phyloP scores from a whole-genome alignment of 495 filamentous ascomycete species.

The Mycothermus thermophilus region DNA sequence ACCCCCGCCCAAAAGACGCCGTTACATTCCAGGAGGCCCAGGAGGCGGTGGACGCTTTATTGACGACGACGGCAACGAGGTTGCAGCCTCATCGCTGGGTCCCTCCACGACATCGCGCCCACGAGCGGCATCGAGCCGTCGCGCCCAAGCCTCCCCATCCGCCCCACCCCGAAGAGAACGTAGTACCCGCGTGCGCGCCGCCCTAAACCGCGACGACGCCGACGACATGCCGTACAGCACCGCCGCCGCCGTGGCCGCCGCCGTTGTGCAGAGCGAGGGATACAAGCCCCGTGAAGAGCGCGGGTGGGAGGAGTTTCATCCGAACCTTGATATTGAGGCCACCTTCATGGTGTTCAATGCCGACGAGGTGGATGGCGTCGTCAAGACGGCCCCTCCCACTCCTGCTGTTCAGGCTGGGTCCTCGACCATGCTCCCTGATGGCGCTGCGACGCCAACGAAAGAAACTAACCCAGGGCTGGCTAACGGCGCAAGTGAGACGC shows the following conservation, averaged over 20 bases:
- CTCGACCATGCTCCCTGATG: slow-evolving; percentile 17
- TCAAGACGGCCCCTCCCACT: slow-evolving; percentile 31
- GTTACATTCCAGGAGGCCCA: slow-evolving; percentile 64
- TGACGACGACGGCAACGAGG: slow-evolving; percentile 45
- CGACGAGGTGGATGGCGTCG: slow-evolving; percentile 67
- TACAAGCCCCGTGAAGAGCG: slow-evolving; percentile 96
- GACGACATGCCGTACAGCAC: slow-evolving; percentile 53
- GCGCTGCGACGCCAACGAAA: slow-evolving; percentile 26
- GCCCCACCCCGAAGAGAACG: slow-evolving; percentile 35
- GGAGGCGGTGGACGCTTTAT: slow-evolving; percentile 69
- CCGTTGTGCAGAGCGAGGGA: slow-evolving; percentile 76
- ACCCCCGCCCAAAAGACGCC: slow-evolving; percentile 37
- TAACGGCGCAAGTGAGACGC: slow-evolving; percentile 12
- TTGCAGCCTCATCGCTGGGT: slow-evolving; percentile 21
- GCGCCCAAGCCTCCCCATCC: slow-evolving; percentile 26
- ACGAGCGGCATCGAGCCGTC: slow-evolving; percentile 18
- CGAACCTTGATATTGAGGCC: slow-evolving; percentile 75
- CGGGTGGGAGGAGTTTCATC: slow-evolving; percentile 94
- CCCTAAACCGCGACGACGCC: slow-evolving; percentile 29
- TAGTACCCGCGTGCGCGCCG: slow-evolving; percentile 39
- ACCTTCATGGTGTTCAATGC: slow-evolving; percentile 64
- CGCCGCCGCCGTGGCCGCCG: slow-evolving; percentile 71
- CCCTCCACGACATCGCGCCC: slow-evolving; percentile 21
- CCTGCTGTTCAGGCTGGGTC: slow-evolving; percentile 21
- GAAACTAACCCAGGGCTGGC: slow-evolving; percentile 8